These are phyloP conservation scores for Globisporangium yorkense DNA, from an alignment of 352 stramenopile species.

Conservation along the genomic window DNA sequence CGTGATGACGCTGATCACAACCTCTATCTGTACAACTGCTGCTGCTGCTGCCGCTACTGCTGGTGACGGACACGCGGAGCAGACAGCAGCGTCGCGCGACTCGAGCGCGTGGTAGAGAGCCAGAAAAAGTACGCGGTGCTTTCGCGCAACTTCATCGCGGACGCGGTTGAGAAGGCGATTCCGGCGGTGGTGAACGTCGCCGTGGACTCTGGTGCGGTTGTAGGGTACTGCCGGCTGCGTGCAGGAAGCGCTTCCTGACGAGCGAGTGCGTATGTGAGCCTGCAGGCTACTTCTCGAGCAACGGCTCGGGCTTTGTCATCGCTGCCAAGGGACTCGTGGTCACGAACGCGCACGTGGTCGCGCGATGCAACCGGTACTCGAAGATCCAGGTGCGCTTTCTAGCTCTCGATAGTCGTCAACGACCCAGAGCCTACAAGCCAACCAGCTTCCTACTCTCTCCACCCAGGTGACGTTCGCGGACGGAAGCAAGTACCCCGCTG, in stretches of 20 bases:
- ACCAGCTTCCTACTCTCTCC: not conserved
- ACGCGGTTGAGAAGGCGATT: conserved; percentile 85
- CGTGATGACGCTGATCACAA: too few relatives aligned
- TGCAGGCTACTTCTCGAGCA: conserved; percentile 60
- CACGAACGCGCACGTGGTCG: conserved; percentile 92
- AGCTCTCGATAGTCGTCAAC: not conserved
- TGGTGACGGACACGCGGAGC: not conserved
- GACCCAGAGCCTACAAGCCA: too few relatives aligned
- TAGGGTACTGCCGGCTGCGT: not conserved
- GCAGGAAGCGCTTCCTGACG: not conserved
- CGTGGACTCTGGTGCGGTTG: conserved; percentile 44
- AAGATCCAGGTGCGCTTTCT: conserved; percentile 55
- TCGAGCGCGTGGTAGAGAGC: conserved; percentile 16
- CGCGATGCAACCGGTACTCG: conserved; percentile 71
- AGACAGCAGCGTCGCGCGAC: conserved; percentile 12
- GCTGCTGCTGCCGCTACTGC: not conserved
- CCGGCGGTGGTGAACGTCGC: conserved; percentile 88
- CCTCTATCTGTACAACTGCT: not conserved
- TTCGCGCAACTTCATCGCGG: conserved; percentile 82
- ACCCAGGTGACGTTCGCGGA: conserved; percentile 76
- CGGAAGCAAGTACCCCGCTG: conserved; percentile 66
- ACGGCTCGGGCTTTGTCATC: conserved; percentile 92
- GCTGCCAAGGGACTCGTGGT: conserved; percentile 81
- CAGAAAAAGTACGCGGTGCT: conserved; percentile 21
- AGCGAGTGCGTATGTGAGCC: not conserved